Evolutionary conservation across 192 early-diverging fungal genomes (phyloP).

Genomic region (Geranomyces michiganensis): DNA sequence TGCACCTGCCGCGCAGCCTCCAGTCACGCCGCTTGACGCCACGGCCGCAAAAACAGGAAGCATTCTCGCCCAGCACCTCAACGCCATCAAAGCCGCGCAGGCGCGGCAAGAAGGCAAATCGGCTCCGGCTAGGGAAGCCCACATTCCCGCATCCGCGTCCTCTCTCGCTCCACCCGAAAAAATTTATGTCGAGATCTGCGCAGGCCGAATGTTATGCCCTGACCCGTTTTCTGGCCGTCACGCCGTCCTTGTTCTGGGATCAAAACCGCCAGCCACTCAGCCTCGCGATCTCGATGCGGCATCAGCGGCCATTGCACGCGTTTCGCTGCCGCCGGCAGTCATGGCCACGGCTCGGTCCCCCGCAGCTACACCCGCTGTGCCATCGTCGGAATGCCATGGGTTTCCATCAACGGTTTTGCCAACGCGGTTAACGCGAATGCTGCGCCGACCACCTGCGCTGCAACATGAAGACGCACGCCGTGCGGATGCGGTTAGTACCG

Average conservation of each 20-base stretch:
- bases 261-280: not conserved
- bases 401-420: constrained; percentile 18
- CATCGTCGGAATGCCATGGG: constrained; percentile 28
- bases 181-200: constrained; percentile 34
- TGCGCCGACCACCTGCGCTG: constrained; percentile 1
- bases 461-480: not conserved
- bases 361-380: not conserved
- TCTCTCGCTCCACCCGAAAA: not conserved
- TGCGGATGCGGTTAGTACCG: not conserved
- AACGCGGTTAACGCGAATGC: not conserved
- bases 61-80: constrained; percentile 7
- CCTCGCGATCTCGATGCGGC: not conserved
- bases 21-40: not conserved
- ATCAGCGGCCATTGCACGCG: not conserved
- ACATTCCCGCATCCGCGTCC: not conserved
- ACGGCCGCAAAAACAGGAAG: not conserved
- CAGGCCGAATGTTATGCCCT: constrained; percentile 13
- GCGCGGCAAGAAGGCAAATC: constrained; percentile 4
- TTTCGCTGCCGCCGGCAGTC: not conserved
- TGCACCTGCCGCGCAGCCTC: not conserved
- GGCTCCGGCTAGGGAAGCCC: not conserved
- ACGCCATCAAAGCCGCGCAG: constrained; percentile 24
- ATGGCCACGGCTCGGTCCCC: not conserved
- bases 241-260: not conserved
- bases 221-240: not conserved